These are phyloP conservation scores for Echinosophora koreensis DNA, from an alignment of 306 rosid genomes.

Conservation along the genomic window DNA sequence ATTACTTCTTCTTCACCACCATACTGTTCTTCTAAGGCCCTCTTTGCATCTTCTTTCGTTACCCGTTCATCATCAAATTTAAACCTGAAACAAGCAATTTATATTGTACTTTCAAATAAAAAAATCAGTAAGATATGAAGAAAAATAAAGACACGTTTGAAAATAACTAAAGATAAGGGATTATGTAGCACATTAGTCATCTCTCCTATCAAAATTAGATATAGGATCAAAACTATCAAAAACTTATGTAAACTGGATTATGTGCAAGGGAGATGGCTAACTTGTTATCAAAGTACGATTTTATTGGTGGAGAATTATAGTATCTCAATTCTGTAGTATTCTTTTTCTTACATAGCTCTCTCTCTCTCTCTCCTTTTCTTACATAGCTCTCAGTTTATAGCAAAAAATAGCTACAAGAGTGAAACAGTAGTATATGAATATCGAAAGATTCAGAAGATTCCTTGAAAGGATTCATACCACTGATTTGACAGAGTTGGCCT, in stretches of 20 bases:
- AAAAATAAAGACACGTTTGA: neutral
- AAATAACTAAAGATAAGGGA: neutral
- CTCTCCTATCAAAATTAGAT: neutral
- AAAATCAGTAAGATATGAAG: constrained; percentile 2
- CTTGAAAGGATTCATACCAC: constrained; percentile 65
- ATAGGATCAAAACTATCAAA: too few species aligned
- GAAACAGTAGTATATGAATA: constrained; percentile 1
- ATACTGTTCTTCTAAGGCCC: constrained; percentile 92
- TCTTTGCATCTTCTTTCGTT: constrained; percentile 83
- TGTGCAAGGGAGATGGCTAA: too few species aligned
- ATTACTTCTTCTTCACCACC: constrained; percentile 97
- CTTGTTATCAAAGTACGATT: too few species aligned
- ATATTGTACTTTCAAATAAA: constrained; percentile 17
- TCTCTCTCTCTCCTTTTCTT: too few species aligned
- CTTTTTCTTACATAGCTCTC: too few species aligned
- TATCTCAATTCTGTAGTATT: too few species aligned
- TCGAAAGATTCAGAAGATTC: constrained; percentile 8
- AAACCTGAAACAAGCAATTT: constrained; percentile 59
- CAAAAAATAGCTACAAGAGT: constrained; percentile 2
- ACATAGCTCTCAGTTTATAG: too few species aligned
- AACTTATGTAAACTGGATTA: too few species aligned
- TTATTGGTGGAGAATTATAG: too few species aligned
- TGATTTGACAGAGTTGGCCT: constrained; percentile 89
- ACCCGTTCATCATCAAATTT: constrained; percentile 96
- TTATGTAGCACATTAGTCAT: neutral